phyloP scores from a whole-genome alignment of 352 stramenopile genomes.

The Phytophthora cajani region DNA sequence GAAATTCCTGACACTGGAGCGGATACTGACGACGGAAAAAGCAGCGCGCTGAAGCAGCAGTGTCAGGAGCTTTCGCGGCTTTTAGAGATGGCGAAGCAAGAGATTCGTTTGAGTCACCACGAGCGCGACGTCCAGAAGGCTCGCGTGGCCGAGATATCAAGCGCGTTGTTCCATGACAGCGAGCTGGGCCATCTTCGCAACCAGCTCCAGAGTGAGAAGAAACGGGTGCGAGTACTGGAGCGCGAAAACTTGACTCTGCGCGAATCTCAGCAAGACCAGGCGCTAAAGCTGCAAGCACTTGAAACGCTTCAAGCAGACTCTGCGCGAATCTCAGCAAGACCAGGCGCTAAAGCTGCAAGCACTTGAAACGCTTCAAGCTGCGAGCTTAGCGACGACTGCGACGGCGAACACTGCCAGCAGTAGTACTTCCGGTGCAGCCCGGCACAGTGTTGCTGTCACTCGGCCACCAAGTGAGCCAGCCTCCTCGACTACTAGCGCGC shows the following conservation, averaged over 20 bases:
- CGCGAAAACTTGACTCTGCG: conserved; percentile 61
- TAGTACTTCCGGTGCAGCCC: not conserved
- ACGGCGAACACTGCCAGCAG: not conserved
- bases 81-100: conserved; percentile 76
- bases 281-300: conserved; percentile 60
- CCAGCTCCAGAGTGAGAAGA: conserved; percentile 69
- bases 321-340: conserved; percentile 57
- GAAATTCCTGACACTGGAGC: not conserved
- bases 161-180: conserved; percentile 53
- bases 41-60: conserved; percentile 44
- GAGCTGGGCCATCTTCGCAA: conserved; percentile 58
- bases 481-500: not conserved
- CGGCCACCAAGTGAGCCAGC: not conserved
- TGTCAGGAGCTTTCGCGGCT: conserved; percentile 59
- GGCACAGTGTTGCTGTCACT: not conserved
- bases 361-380: conserved; percentile 37
- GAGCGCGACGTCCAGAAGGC: conserved; percentile 60
- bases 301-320: conserved; percentile 33
- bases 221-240: conserved; percentile 64
- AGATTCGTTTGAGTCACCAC: conserved; percentile 71
- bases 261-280: conserved; percentile 55
- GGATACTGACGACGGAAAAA: conserved; percentile 19
- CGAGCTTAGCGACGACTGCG: conserved; percentile 9
- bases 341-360: conserved; percentile 63
- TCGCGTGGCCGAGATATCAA: conserved; percentile 57